Conservation (phyloP, 352 stramenopile species). For the Achlya hypogyna region DNA sequence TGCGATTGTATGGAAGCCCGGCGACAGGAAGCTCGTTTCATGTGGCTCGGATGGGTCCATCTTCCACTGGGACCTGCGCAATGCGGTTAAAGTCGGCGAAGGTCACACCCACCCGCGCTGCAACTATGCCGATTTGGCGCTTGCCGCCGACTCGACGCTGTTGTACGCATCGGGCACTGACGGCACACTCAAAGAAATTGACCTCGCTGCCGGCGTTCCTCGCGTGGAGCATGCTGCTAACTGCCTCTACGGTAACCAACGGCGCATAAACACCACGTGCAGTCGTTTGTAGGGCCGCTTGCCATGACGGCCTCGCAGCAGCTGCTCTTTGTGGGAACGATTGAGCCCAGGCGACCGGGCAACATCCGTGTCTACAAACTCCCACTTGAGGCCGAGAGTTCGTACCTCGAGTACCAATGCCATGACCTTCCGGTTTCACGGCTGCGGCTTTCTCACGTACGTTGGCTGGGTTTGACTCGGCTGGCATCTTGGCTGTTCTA, state of each 20-base stretch:
- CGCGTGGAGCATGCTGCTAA: slow-evolving; percentile 51
- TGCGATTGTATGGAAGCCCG: slow-evolving; percentile 67
- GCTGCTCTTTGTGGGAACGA: slow-evolving; percentile 82
- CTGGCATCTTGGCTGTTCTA: slow-evolving; percentile 20
- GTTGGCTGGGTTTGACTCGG: background rate
- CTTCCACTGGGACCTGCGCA: slow-evolving; percentile 66
- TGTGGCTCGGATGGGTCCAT: slow-evolving; percentile 70
- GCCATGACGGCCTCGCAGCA: slow-evolving; percentile 78
- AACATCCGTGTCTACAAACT: slow-evolving; percentile 63
- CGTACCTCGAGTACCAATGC: slow-evolving; percentile 64
- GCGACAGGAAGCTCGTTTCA: slow-evolving; percentile 66
- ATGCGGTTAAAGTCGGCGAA: slow-evolving; percentile 63
- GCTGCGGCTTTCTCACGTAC: slow-evolving; percentile 43
- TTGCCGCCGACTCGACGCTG: slow-evolving; percentile 51
- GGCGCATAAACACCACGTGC: background rate
- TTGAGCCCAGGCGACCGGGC: slow-evolving; percentile 58
- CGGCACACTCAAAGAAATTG: slow-evolving; percentile 83
- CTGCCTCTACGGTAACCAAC: slow-evolving; percentile 24
- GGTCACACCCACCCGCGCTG: slow-evolving; percentile 68
- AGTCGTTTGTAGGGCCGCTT: slow-evolving; percentile 51
- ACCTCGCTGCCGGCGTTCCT: slow-evolving; percentile 53
- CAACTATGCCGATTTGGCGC: slow-evolving; percentile 52
- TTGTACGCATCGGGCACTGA: slow-evolving; percentile 88
- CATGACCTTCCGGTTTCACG: slow-evolving; percentile 69
- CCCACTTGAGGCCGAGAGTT: slow-evolving; percentile 49